Evolutionary conservation across 305 asterid genomes (phyloP).

Genomic region (Fraxinus dipetala): DNA sequence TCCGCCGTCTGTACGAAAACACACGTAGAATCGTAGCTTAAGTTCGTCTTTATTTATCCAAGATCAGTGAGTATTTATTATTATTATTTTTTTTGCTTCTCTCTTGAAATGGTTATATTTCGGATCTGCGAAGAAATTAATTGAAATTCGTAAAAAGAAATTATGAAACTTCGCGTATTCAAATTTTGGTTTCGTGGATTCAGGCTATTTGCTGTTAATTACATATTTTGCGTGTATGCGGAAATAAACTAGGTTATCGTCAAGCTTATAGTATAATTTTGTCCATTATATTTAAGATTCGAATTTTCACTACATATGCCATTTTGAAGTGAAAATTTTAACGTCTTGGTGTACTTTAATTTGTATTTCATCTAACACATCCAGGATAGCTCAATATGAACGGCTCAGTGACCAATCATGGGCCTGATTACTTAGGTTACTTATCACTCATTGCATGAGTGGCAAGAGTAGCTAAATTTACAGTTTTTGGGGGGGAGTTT

Average conservation of each 20-base stretch:
- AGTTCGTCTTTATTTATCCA: not conserved
- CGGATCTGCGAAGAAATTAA: constrained; percentile 22
- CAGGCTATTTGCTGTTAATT: constrained; percentile 13
- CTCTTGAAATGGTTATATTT: constrained; percentile 1
- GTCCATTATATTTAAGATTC: not conserved
- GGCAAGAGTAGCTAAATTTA: not conserved
- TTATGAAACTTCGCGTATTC: not conserved
- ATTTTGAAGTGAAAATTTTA: not conserved
- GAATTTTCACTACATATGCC: constrained; percentile 9
- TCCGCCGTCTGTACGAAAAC: not conserved
- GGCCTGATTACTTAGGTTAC: not conserved
- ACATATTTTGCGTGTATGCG: not conserved
- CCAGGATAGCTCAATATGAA: not conserved
- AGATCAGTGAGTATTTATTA: not conserved
- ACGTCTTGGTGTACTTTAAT: not conserved
- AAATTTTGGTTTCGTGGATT: constrained; percentile 13
- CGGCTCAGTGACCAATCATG: not conserved
- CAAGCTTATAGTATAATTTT: not conserved
- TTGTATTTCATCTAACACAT: constrained; percentile 1
- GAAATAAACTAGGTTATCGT: not conserved
- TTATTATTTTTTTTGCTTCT: not conserved
- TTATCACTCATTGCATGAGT: not conserved
- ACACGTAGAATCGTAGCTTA: not conserved
- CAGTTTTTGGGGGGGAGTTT: not conserved
- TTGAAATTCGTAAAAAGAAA: not conserved